phyloP scores from a whole-genome alignment of 495 filamentous ascomycete species.

The Aspergillus sparsus region DNA sequence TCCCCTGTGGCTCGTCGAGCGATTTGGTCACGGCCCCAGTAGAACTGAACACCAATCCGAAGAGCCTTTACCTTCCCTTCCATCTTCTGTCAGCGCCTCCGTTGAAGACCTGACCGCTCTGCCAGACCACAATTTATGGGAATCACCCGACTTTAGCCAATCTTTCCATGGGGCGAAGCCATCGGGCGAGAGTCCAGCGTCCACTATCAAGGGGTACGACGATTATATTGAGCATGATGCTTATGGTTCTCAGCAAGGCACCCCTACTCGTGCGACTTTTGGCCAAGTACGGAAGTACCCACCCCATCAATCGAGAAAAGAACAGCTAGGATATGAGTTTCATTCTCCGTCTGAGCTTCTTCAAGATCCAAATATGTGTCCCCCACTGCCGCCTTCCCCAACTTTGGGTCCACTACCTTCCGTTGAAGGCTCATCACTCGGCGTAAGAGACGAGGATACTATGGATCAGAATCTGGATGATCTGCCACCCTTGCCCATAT shows the following conservation, averaged over 20 bases:
- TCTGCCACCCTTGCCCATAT: constrained; percentile 16
- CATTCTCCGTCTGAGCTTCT: constrained; percentile 50
- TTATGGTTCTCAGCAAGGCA: constrained; percentile 41
- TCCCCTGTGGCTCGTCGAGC: constrained; percentile 53
- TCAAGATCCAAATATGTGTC: constrained; percentile 34
- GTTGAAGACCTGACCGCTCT: constrained; percentile 42
- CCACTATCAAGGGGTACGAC: constrained; percentile 19
- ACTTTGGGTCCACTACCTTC: constrained; percentile 35
- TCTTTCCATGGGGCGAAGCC: constrained; percentile 23
- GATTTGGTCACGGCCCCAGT: constrained; percentile 33
- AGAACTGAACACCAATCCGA: constrained; percentile 42
- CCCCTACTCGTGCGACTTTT: constrained; percentile 38
- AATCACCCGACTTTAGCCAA: constrained; percentile 30
- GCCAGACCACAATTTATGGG: constrained; percentile 38
- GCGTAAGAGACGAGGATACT: constrained; percentile 23
- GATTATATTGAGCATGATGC: constrained; percentile 23
- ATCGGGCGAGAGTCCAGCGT: constrained; percentile 27
- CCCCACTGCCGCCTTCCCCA: constrained; percentile 33
- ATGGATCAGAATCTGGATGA: constrained; percentile 17
- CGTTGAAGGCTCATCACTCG: constrained; percentile 39
- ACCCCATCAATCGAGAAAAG: constrained; percentile 22
- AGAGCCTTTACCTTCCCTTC: constrained; percentile 49
- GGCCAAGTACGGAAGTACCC: neutral
- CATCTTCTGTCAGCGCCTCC: constrained; percentile 48
- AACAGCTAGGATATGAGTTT: constrained; percentile 48